Percentiles rank a stretch among this genome's conserved stretches.
These are phyloP conservation scores for Millerago galiae DNA, from an alignment of 805 yeast genomes.

Conservation along the genomic window DNA sequence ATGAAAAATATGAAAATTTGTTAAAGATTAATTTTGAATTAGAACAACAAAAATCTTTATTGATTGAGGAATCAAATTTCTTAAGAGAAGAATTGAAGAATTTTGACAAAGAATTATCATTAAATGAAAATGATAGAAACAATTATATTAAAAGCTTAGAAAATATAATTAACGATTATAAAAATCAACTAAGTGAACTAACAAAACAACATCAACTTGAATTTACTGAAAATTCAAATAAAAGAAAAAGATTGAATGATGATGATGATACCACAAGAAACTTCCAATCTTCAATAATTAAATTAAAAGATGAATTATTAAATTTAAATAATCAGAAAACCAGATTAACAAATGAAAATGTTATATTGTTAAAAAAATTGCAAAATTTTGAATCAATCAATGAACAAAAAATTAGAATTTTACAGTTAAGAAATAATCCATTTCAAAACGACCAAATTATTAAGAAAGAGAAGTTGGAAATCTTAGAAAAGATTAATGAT, in stretches of 20 bases:
- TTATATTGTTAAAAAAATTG: conserved; percentile 31
- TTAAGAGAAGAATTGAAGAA: conserved; percentile 50
- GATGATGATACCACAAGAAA: conserved; percentile 17
- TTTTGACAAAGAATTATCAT: conserved; percentile 30
- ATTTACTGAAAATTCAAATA: conserved; percentile 15
- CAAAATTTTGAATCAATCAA: conserved; percentile 28
- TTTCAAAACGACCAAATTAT: conserved; percentile 53
- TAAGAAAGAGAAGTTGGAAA: conserved; percentile 44
- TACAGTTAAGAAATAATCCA: conserved; percentile 66
- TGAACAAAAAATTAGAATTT: conserved; percentile 39
- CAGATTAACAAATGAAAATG: conserved; percentile 30
- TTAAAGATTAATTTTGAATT: conserved; percentile 34
- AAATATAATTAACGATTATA: conserved; percentile 48
- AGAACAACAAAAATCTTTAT: conserved; percentile 44
- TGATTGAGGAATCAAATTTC: conserved; percentile 53
- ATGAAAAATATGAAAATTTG: conserved; percentile 22
- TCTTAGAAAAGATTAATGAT: conserved; percentile 52
- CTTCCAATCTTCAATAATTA: conserved; percentile 24
- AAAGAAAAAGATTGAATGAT: conserved; percentile 24
- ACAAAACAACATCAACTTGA: conserved; percentile 37
- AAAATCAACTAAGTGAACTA: conserved; percentile 17
- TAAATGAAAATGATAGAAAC: conserved; percentile 17
- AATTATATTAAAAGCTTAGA: conserved; percentile 20
- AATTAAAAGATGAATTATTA: conserved; percentile 36
- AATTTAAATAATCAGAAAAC: conserved; percentile 31